Base-by-base conservation (phyloP, 306 rosid species). In the Medicago truncatula region DNA sequence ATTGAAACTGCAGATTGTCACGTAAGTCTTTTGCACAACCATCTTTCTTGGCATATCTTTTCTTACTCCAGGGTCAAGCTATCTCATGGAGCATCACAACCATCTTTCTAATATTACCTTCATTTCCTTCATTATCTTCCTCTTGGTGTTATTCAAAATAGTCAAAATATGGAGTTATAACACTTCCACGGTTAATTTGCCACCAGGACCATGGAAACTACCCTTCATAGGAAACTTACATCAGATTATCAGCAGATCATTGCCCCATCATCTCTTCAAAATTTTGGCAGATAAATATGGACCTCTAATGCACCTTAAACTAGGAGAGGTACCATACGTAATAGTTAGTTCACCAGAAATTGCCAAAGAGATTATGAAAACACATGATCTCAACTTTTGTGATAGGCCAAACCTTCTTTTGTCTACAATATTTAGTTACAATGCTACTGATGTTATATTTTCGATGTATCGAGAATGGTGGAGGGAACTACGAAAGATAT, bases 401-500 rank as follows among this genome's bases (percentile, higher is more conserved):
- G 12, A 66, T 2, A 80, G 79, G 56, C 70, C 75, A 1, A 4
- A 20, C 18, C 43, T 13, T 4, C 2, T n/a, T 0, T 20, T 41
- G 0, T 0, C 64, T 0, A 64, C 13, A 56, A 6, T 44, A 20
- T 0, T 16, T 6, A 0, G 43, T 18, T 79, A 73, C 38, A 67
- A 76, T 23, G 9, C 6, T 1, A 16, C 53, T 8, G 15, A 2
- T 46, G 56, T 83, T 3, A 18, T 0, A 5, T 73, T 74, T 38
- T 39, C 63, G 25, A 78, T 40, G 10, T 49, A 59, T 43, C 80
- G 80, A 9, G 67, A 75, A 2, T 72, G 75, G 1, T 82, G 83
- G 85, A 77, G 76, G 54, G 34, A 80, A 3, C 21, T 77, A 8
- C 9, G 81, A 68, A 86, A 83, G 47, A 74, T 86, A 21, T 83